phyloP scores from a whole-genome alignment of 108 stramenopile genomes.

The Mediolabrus comicus region DNA sequence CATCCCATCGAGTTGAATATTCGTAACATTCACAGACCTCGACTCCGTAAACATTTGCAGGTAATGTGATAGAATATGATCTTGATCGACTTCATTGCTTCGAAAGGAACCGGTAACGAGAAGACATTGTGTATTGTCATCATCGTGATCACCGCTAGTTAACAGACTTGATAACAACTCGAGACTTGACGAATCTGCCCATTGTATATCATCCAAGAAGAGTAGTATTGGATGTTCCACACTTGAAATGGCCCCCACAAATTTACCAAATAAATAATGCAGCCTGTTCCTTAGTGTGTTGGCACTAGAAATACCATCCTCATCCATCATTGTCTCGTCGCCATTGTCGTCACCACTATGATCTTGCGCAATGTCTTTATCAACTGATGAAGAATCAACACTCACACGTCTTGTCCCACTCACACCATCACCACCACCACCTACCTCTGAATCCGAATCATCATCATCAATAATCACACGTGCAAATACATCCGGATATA shows the following conservation, averaged over 20 bases:
- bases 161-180: not conserved
- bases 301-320: not conserved
- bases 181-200: slow-evolving; percentile 1
- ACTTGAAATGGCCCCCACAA: slow-evolving; percentile 7
- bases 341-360: not conserved
- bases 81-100: slow-evolving; percentile 9
- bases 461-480: not conserved
- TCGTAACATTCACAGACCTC: not conserved
- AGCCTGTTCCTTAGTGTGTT: not conserved
- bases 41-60: not conserved
- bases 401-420: no score
- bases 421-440: no score
- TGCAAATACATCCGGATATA: not conserved
- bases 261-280: slow-evolving; percentile 1
- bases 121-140: not conserved
- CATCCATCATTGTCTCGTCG: no score
- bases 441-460: not conserved
- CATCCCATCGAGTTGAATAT: not conserved
- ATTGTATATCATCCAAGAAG: slow-evolving; percentile 12
- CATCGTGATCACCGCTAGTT: slow-evolving; percentile 2
- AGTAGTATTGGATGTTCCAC: slow-evolving; percentile 2
- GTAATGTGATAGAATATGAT: not conserved
- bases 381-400: no score
- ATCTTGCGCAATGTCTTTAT: not conserved
- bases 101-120: slow-evolving; percentile 11